Base-by-base conservation (phyloP, 306 rosid genomes). In the Sicyos edulis region DNA sequence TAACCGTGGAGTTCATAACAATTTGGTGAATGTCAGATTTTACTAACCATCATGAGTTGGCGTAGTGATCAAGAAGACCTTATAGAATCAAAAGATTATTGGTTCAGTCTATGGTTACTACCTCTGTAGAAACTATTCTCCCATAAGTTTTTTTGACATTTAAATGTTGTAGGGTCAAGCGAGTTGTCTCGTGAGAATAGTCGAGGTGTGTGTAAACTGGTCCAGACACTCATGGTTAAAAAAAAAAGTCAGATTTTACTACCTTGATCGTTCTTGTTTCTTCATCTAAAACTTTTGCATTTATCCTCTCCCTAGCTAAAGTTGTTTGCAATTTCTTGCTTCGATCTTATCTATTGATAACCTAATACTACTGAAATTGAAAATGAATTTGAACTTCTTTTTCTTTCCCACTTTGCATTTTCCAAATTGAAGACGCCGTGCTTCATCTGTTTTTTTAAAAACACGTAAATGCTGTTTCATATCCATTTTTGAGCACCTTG, bases 401-500 rank as follows among this genome's bases (percentile, higher is more conserved):
- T 17, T 64, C 19, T 40, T 9, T 64, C 29, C 50, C 71, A 19
- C 34, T 44, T 6, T 11, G 32, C 11, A 44, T 60, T 59, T 37
- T 51, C 49, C 16, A 51, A 64, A 9, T 40, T 17, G 7, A 1
- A 42, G 50, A 20, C 10, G 29, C 4, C n/a, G 14, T 19, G 10
- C 34, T n/a, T 0, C 54, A 65, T 17, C 8, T 37, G n/a, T 9
- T 64, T 9, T 42, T 40, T 59, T 58, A 1, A 1, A 20, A 19
- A 20, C 63, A 57, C 29, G 8, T 60, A 60, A 32, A 16, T 63
- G 26, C 68, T 68, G 42, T 68, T 68, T 47, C 20, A 49, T 49
- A 67, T 68, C 57, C 22, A 13, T 68, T 47, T 67, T 49, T 34
- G n/a, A n/a, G n/a, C n/a, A n/a, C n/a, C n/a, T n/a, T n/a, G n/a